These are phyloP conservation scores for Stevia rebaudiana DNA, from an alignment of 140 eudicot species.

Conservation along the genomic window DNA sequence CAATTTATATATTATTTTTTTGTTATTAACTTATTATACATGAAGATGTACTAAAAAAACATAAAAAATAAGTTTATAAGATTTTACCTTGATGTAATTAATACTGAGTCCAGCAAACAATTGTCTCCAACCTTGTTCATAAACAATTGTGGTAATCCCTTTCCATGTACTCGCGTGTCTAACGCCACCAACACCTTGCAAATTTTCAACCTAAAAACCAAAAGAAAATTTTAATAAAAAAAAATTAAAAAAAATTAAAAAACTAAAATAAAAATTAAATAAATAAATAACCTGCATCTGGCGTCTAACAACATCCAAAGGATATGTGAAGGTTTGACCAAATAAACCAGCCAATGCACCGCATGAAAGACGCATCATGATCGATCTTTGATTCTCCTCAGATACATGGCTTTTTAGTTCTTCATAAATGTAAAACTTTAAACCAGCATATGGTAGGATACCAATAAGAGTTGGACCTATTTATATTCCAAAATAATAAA, in stretches of 20 bases:
- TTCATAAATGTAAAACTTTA: constrained; percentile 89
- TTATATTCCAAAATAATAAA: background rate
- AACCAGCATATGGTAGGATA: constrained; percentile 93
- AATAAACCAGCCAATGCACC: constrained; percentile 97
- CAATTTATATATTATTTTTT: background rate
- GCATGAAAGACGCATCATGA: constrained; percentile 69
- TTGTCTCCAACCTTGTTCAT: constrained; percentile 91
- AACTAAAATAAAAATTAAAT: constrained; percentile 18
- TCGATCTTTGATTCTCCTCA: constrained; percentile 82
- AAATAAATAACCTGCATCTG: constrained; percentile 95
- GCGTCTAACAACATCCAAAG: constrained; percentile 92
- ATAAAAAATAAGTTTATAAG: background rate
- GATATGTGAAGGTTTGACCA: constrained; percentile 95
- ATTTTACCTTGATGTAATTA: constrained; percentile 73
- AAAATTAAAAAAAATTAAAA: background rate
- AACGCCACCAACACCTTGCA: constrained; percentile 48
- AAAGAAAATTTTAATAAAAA: constrained; percentile 1
- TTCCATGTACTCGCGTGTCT: constrained; percentile 63
- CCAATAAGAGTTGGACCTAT: constrained; percentile 97
- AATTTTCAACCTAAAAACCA: constrained; percentile 72
- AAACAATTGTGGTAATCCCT: constrained; percentile 56
- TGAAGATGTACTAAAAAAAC: no score
- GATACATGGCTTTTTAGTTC: constrained; percentile 80
- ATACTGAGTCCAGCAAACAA: constrained; percentile 97
- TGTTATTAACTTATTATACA: no score